Evolutionary conservation across 2,329 filamentous ascomycete species (phyloP), one percentile per base, ranked within the genome.

Genomic region (Stenocarpella maydis): DNA sequence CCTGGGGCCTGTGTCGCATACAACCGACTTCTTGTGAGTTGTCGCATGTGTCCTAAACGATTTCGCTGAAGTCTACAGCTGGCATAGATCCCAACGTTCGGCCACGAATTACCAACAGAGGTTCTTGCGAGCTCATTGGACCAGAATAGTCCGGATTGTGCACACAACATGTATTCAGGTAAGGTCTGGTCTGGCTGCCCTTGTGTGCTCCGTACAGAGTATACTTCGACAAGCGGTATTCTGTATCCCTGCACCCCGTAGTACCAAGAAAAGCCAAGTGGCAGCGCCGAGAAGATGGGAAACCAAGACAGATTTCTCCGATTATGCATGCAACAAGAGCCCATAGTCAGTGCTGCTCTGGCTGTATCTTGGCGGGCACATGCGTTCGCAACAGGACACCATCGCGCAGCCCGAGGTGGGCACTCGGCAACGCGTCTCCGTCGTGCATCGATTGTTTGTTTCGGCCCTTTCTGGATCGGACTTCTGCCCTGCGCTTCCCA

Each of bases 401-500:
- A n/a, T 49, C 12, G 26, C 26, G 31, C 31, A 49, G 26, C 47
- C 6, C 26, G 37, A 45, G 39, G 54, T 52, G 54, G 47, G 39
- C 24, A 45, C n/a, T 15, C 28, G n/a, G 15, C 15, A 34, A 21
- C 43, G 58, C n/a, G 39, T 31, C 19, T 15, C 4, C n/a, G 17
- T 47, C 28, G 37, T 28, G 54, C 41, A 24, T 43, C 58, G 14
- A 47, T 26, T 63, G 58, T 61, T 61, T 63, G 58, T 47, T 43
- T 49, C 58, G 28, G 43, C 58, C 41, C 9, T 49, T 37, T 49
- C 54, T 43, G 37, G 28, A 39, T 34, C 47, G 28, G 28, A 24
- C 24, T 54, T 28, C 43, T 54, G 4, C 31, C 65, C 53, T 67
- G 21, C 37, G 2, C 55, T 9, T 68, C 58, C 69, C 65, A 68